phyloP scores from a whole-genome alignment of 2,329 filamentous ascomycete species.

The Phoma sp. region DNA sequence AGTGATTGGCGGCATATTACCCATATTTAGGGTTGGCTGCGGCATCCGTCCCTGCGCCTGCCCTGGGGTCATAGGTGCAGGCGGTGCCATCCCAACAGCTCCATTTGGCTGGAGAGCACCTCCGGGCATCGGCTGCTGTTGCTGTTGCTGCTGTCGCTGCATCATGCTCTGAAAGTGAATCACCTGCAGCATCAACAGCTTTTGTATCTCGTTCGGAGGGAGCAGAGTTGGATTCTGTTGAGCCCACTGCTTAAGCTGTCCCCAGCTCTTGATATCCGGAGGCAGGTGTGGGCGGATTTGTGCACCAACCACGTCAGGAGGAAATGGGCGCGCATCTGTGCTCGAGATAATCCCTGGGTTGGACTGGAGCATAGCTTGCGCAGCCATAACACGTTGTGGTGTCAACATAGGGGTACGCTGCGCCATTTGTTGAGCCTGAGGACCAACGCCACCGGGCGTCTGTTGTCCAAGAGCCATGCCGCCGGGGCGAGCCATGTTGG shows the following conservation, averaged over 20 bases:
- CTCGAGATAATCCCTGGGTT: slow-evolving; percentile 44
- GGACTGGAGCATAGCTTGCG: slow-evolving; percentile 35
- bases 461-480: slow-evolving; percentile 40
- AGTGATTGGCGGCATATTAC: slow-evolving; percentile 31
- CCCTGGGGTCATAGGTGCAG: slow-evolving; percentile 48
- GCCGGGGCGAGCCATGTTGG: slow-evolving; percentile 32
- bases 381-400: slow-evolving; percentile 35
- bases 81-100: slow-evolving; percentile 40
- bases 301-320: slow-evolving; percentile 35
- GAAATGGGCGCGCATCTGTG: slow-evolving; percentile 42
- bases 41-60: slow-evolving; percentile 34
- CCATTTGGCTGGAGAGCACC: slow-evolving; percentile 30
- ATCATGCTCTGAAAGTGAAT: slow-evolving; percentile 53
- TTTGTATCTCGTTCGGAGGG: slow-evolving; percentile 34
- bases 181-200: slow-evolving; percentile 46
- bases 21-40: slow-evolving; percentile 38
- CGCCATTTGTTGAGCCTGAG: slow-evolving; percentile 32
- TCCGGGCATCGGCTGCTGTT: slow-evolving; percentile 21
- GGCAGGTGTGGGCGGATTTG: slow-evolving; percentile 48
- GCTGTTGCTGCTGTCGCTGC: slow-evolving; percentile 28
- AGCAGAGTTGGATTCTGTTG: slow-evolving; percentile 49
- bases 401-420: slow-evolving; percentile 33
- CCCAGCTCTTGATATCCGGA: slow-evolving; percentile 61
- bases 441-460: slow-evolving; percentile 27
- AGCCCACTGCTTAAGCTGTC: slow-evolving; percentile 62